phyloP scores from a whole-genome alignment of 441 rosid genomes.

The Gossypium lobatum region DNA sequence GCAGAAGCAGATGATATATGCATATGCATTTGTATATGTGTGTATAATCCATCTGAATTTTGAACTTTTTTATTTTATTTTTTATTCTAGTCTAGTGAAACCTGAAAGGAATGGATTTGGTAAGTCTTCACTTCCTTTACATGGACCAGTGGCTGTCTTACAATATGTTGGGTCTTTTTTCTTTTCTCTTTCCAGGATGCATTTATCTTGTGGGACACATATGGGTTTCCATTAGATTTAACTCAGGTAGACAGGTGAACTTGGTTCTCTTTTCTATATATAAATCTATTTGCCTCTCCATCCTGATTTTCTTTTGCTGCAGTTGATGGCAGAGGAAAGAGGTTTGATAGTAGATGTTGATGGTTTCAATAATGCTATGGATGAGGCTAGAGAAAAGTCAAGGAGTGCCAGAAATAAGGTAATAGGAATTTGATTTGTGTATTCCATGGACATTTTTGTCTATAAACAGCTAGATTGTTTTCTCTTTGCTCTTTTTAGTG shows the following conservation, averaged over 20 bases:
- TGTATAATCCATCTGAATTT: background rate
- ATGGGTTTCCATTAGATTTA: slow-evolving; percentile 93
- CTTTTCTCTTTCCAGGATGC: slow-evolving; percentile 55
- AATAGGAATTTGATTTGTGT: slow-evolving; percentile 6
- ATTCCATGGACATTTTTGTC: background rate
- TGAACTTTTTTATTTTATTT: background rate
- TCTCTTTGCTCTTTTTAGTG: background rate
- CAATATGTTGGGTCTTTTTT: slow-evolving; percentile 18
- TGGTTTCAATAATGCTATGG: slow-evolving; percentile 79
- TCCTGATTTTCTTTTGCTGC: slow-evolving; percentile 18
- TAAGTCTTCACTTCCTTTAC: background rate
- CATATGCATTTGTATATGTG: background rate
- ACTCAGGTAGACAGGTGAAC: slow-evolving; percentile 58
- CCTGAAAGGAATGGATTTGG: slow-evolving; percentile 5
- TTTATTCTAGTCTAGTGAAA: background rate
- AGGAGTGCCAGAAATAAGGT: slow-evolving; percentile 93
- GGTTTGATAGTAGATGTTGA: slow-evolving; percentile 74
- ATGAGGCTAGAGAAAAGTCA: slow-evolving; percentile 94
- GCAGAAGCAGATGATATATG: background rate
- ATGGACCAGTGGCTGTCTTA: background rate
- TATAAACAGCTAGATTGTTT: background rate
- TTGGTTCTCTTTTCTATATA: slow-evolving; percentile 5
- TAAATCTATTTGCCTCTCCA: slow-evolving; percentile 4
- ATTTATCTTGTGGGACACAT: slow-evolving; percentile 92
- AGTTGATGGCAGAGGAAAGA: slow-evolving; percentile 98